phyloP scores from a whole-genome alignment of 1,139 yeast genomes.

The Pneumocystis murina region DNA sequence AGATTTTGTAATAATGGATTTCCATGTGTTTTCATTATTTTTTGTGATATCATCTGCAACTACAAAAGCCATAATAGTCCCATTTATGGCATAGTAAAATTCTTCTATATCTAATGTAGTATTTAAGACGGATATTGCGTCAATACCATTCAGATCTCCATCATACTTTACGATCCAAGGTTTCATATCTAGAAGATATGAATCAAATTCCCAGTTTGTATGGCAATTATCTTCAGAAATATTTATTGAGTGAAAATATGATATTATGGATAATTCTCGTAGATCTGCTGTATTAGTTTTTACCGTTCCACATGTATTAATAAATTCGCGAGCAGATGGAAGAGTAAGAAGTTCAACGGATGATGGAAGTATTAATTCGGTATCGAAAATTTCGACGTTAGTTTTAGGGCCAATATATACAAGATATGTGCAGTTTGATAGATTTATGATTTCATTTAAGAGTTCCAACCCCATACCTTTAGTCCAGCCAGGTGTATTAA shows the following conservation, averaged over 20 bases:
- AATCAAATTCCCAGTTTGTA: slow-evolving; percentile 7
- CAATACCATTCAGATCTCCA: slow-evolving; percentile 3
- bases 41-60: slow-evolving; percentile 1
- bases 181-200: slow-evolving; percentile 5
- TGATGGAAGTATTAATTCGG: slow-evolving; percentile 1
- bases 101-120: slow-evolving; percentile 8
- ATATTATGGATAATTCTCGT: slow-evolving; percentile 22
- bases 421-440: slow-evolving; percentile 6
- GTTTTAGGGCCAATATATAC: slow-evolving; percentile 10
- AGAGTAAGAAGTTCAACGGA: background rate
- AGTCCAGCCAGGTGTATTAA: slow-evolving; percentile 89
- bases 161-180: slow-evolving; percentile 11
- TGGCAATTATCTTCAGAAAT: slow-evolving; percentile 2
- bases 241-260: slow-evolving; percentile 22
- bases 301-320: background rate
- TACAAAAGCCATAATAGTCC: slow-evolving; percentile 13
- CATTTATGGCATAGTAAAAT: slow-evolving; percentile 13
- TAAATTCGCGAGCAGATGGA: background rate
- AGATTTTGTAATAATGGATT: background rate
- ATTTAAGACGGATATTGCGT: slow-evolving; percentile 9
- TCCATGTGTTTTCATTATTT: slow-evolving; percentile 1
- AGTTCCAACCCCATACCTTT: slow-evolving; percentile 74
- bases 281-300: slow-evolving; percentile 22
- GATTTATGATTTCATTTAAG: slow-evolving; percentile 34
- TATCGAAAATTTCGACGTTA: slow-evolving; percentile 5